These are phyloP conservation scores for Aspergillus pseudotamarii DNA, from an alignment of 2,329 filamentous ascomycete genomes.

Conservation along the genomic window DNA sequence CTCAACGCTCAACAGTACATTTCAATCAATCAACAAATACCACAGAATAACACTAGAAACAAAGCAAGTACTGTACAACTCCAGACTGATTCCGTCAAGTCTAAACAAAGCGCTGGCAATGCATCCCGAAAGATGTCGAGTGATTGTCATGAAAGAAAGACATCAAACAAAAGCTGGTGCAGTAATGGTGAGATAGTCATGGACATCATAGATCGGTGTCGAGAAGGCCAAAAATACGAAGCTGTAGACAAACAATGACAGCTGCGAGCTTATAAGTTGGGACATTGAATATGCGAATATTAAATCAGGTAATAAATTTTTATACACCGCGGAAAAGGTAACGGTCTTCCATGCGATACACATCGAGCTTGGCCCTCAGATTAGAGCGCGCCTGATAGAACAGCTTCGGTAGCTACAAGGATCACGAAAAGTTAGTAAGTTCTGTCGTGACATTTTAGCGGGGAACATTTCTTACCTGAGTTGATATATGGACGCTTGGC, in stretches of 20 bases:
- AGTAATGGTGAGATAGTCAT: neutral
- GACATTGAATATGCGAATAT: neutral
- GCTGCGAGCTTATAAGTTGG: neutral
- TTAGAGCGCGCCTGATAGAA: slow-evolving; percentile 75
- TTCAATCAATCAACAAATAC: slow-evolving; percentile 1
- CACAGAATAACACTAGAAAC: neutral
- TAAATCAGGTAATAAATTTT: neutral
- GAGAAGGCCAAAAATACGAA: neutral
- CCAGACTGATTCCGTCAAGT: slow-evolving; percentile 8
- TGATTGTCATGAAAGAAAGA: slow-evolving; percentile 6
- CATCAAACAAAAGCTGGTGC: neutral
- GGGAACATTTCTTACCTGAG: slow-evolving; percentile 65
- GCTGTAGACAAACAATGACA: neutral
- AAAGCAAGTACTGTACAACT: slow-evolving; percentile 16
- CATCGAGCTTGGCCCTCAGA: neutral
- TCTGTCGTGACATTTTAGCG: neutral
- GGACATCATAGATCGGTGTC: neutral
- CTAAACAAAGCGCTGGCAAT: slow-evolving; percentile 12
- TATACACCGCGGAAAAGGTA: neutral
- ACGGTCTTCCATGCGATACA: neutral
- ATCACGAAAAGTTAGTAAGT: slow-evolving; percentile 31
- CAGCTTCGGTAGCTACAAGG: slow-evolving; percentile 69
- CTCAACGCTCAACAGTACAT: slow-evolving; percentile 12
- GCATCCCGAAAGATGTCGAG: slow-evolving; percentile 7
- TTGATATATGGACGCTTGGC: slow-evolving; percentile 91